phyloP scores from a whole-genome alignment of 768 basidiomycete genomes.

The Serendipita sp. region DNA sequence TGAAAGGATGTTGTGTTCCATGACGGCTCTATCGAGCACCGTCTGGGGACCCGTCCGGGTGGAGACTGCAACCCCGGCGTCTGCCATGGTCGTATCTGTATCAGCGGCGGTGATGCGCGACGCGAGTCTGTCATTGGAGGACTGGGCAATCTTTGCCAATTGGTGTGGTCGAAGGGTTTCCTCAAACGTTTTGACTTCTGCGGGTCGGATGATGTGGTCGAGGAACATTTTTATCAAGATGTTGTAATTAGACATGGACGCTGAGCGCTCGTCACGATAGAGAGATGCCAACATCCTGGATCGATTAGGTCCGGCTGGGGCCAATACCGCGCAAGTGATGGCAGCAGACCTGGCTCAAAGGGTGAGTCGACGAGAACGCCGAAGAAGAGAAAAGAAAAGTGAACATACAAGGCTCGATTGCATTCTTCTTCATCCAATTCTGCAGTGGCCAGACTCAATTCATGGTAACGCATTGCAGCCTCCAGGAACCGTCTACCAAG shows the following conservation, averaged over 20 bases:
- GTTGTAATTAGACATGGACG: constrained; percentile 64
- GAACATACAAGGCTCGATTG: constrained; percentile 67
- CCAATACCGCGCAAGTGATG: constrained; percentile 90
- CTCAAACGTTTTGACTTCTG: constrained; percentile 84
- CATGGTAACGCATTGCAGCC: constrained; percentile 87
- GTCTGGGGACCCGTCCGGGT: constrained; percentile 85
- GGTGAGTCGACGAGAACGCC: not conserved
- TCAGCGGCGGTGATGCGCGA: constrained; percentile 48
- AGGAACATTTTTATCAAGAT: constrained; percentile 98
- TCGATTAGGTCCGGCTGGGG: constrained; percentile 91
- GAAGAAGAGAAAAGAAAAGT: not conserved
- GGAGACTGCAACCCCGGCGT: constrained; percentile 36
- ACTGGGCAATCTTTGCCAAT: constrained; percentile 77
- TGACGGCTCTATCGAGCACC: constrained; percentile 90
- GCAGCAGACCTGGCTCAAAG: constrained; percentile 51
- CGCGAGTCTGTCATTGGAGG: constrained; percentile 66
- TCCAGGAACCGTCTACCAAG: constrained; percentile 86
- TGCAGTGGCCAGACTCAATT: constrained; percentile 66
- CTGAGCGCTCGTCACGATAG: constrained; percentile 83
- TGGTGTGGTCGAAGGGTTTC: constrained; percentile 80
- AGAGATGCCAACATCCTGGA: constrained; percentile 85
- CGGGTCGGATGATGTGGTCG: constrained; percentile 84
- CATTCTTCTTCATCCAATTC: constrained; percentile 93
- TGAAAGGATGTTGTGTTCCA: constrained; percentile 96
- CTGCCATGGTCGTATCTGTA: constrained; percentile 25